phyloP scores from a whole-genome alignment of 2,329 filamentous ascomycete species.

The Cordyceps farinosa region DNA sequence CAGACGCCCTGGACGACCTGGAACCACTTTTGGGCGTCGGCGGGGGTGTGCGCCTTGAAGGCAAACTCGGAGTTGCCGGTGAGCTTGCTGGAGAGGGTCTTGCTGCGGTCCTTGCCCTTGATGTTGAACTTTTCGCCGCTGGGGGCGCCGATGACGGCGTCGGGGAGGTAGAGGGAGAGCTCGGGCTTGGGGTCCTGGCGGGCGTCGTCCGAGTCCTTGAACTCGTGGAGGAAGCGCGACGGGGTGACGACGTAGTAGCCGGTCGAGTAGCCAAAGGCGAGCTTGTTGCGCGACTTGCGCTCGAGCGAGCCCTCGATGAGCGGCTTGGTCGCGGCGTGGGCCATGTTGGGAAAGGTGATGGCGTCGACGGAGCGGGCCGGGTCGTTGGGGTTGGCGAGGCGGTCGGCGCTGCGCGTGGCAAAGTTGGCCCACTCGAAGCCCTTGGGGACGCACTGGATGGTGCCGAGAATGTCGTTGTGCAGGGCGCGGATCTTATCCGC shows the following conservation, averaged over 20 bases:
- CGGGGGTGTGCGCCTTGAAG: conserved; percentile 82
- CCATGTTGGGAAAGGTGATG: conserved; percentile 84
- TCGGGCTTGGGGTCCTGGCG: conserved; percentile 76
- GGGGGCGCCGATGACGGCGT: conserved; percentile 71
- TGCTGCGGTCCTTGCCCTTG: conserved; percentile 89
- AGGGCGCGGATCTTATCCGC: conserved; percentile 76
- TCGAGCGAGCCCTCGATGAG: conserved; percentile 86
- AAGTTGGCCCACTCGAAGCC: conserved; percentile 95
- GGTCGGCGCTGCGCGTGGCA: conserved; percentile 62
- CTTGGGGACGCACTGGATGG: conserved; percentile 70
- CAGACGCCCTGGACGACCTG: conserved; percentile 63
- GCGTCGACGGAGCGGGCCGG: conserved; percentile 69
- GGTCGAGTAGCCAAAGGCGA: conserved; percentile 70
- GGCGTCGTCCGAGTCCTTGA: conserved; percentile 81
- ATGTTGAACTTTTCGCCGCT: conserved; percentile 85
- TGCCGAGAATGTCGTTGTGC: conserved; percentile 77
- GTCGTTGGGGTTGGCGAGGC: conserved; percentile 74
- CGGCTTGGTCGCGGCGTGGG: conserved; percentile 73
- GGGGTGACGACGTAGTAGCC: conserved; percentile 90
- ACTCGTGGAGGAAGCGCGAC: conserved; percentile 87
- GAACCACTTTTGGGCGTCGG: conserved; percentile 83
- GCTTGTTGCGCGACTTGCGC: conserved; percentile 84
- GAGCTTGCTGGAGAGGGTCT: conserved; percentile 76
- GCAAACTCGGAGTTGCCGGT: conserved; percentile 73
- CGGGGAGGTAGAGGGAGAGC: conserved; percentile 85